These are phyloP conservation scores for Syncephalastrum contaminatum DNA, from an alignment of 371 early-diverging fungal genomes.

Conservation along the genomic window DNA sequence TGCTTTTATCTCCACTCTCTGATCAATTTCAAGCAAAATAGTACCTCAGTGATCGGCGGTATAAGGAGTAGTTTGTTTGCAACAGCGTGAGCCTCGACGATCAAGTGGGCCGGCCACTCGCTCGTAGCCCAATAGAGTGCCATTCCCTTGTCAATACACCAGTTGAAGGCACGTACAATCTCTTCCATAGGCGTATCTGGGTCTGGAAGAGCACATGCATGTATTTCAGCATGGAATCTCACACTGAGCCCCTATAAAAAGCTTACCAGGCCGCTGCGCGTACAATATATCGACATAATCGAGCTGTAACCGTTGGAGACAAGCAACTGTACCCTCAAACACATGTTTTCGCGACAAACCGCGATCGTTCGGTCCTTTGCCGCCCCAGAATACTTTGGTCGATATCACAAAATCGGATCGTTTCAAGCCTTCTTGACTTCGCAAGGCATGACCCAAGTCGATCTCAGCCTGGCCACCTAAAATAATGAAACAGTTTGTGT, in stretches of 20 bases:
- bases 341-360: slow-evolving; percentile 87
- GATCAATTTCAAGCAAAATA: not conserved
- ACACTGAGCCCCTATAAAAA: not conserved
- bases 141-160: slow-evolving; percentile 80
- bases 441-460: slow-evolving; percentile 77
- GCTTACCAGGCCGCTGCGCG: slow-evolving; percentile 78
- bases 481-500: not conserved
- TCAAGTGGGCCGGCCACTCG: slow-evolving; percentile 84
- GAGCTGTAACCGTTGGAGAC: slow-evolving; percentile 70
- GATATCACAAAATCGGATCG: slow-evolving; percentile 77
- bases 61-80: slow-evolving; percentile 70
- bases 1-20: not conserved
- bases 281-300: slow-evolving; percentile 83
- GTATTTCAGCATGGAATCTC: not conserved
- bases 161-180: slow-evolving; percentile 84
- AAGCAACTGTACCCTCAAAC: slow-evolving; percentile 78
- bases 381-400: slow-evolving; percentile 87
- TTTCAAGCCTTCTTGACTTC: slow-evolving; percentile 58
- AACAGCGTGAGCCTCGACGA: slow-evolving; percentile 75
- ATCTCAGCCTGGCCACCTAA: slow-evolving; percentile 74
- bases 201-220: slow-evolving; percentile 19
- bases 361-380: slow-evolving; percentile 78
- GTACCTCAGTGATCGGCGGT: slow-evolving; percentile 63
- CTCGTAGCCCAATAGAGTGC: slow-evolving; percentile 87
- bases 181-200: slow-evolving; percentile 79